phyloP scores from a whole-genome alignment of 2,329 filamentous ascomycete genomes.

The Calycina herbarum region DNA sequence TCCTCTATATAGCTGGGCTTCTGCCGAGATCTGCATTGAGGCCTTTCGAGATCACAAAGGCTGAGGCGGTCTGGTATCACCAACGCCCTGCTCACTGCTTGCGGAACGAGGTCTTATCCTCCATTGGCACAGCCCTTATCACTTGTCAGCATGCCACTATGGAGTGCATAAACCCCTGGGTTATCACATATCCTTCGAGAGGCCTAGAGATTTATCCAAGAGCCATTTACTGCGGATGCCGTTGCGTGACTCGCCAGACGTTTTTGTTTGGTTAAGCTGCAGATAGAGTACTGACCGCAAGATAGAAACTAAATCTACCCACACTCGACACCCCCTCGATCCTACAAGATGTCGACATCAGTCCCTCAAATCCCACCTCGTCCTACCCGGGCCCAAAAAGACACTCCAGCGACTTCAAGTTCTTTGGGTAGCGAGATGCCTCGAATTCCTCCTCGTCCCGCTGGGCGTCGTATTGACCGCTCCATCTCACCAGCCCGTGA shows the following conservation, averaged over 20 bases:
- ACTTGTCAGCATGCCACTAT: constrained; percentile 18
- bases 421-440: constrained; percentile 53
- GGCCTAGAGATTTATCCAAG: constrained; percentile 8
- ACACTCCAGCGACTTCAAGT: constrained; percentile 40
- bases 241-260: constrained; percentile 18
- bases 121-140: constrained; percentile 22
- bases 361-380: constrained; percentile 60
- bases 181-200: constrained; percentile 7
- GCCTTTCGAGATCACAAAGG: constrained; percentile 17
- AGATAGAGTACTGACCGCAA: constrained; percentile 22
- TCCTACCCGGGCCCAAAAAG: constrained; percentile 53
- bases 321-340: constrained; percentile 13
- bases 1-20: constrained; percentile 8
- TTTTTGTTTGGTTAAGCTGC: constrained; percentile 9
- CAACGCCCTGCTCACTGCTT: constrained; percentile 8
- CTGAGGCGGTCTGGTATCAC: constrained; percentile 20
- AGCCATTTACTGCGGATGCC: constrained; percentile 14
- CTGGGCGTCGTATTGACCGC: constrained; percentile 64
- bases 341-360: constrained; percentile 42
- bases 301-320: constrained; percentile 9
- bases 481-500: constrained; percentile 75
- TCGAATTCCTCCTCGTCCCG: constrained; percentile 76
- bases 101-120: neutral
- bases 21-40: neutral
- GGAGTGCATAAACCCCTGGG: constrained; percentile 13